Evolutionary conservation across 2,329 filamentous ascomycete genomes (phyloP).

Genomic region (Apiospora malaysiana): DNA sequence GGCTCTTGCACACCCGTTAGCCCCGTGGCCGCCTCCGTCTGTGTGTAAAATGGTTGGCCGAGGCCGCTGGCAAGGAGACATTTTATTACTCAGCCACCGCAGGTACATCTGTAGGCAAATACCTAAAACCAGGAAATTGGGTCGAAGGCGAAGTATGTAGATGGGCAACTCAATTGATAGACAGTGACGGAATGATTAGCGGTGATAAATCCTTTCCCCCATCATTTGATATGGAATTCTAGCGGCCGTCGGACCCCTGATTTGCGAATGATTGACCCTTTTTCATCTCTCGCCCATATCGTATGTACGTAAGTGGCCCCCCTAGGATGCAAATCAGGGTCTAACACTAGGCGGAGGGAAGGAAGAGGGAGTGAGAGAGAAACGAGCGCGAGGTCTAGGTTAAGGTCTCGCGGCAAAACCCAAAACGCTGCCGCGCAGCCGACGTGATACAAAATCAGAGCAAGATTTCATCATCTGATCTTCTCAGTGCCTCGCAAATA

Average conservation of each 20-base stretch:
- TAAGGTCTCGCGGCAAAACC: constrained; percentile 18
- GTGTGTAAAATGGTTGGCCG: background rate
- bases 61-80: background rate
- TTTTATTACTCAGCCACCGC: background rate
- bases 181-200: constrained; percentile 8
- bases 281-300: background rate
- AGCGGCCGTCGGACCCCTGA: background rate
- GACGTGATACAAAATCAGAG: background rate
- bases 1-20: background rate
- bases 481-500: background rate
- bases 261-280: background rate
- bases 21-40: background rate
- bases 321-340: background rate
- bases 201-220: background rate
- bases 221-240: background rate
- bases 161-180: background rate
- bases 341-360: background rate
- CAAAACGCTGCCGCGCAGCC: constrained; percentile 7
- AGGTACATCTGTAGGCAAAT: background rate
- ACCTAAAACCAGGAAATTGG: background rate
- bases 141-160: background rate
- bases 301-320: background rate
- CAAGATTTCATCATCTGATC: constrained; percentile 1
- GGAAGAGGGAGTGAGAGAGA: background rate
- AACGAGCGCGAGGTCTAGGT: background rate